Evolutionary conservation across 805 yeast genomes (phyloP), one percentile per base, ranked within the genome.

Genomic region (Naumovozyma dairenensis): DNA sequence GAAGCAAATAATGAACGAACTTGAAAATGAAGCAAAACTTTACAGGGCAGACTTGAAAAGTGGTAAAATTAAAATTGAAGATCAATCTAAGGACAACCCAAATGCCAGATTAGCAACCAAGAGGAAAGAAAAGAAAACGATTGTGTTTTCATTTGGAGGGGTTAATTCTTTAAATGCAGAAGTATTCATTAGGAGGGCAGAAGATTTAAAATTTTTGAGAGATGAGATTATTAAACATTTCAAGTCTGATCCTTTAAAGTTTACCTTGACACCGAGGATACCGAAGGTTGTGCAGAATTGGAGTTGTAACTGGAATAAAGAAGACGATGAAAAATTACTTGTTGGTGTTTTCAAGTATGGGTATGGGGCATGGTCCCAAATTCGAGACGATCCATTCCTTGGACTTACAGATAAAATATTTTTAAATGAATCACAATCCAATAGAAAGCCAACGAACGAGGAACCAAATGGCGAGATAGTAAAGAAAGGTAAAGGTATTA

Each of bases 81-180:
- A 59, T 38, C 51, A 57, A 32, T 44, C 45, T 6, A 55, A 55
- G 38, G 51, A 62, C 36, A 74, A 66, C 37, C 70, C 75, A 16
- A 60, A 67, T 37, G 67, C 78, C 0, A 57, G 67, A 31, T 69
- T 77, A 70, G 57, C 74, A 24, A 67, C 74, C 28, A 80, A 80
- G 51, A 74, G 79, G 57, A 80, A 77, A 52, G 96, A 87, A 50
- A 81, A 84, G 59, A 84, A 81, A 58, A 96, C 96, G 0, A 79
- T 86, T 13, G 60, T 89, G 31, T 87, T 92, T 57, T 94, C 85
- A 44, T 86, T 79, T 57, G 78, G 77, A 39, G 89, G 86, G 27
- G 94, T 87, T 29, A 82, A 83, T 57, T 80, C 80, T 43, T 63
- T 92, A 48, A 92, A 92, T 60, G 97, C 98, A 0, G 98, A 92